Evolutionary conservation across 2,329 filamentous ascomycete species (phyloP).

Genomic region (Cryphonectria japonica): DNA sequence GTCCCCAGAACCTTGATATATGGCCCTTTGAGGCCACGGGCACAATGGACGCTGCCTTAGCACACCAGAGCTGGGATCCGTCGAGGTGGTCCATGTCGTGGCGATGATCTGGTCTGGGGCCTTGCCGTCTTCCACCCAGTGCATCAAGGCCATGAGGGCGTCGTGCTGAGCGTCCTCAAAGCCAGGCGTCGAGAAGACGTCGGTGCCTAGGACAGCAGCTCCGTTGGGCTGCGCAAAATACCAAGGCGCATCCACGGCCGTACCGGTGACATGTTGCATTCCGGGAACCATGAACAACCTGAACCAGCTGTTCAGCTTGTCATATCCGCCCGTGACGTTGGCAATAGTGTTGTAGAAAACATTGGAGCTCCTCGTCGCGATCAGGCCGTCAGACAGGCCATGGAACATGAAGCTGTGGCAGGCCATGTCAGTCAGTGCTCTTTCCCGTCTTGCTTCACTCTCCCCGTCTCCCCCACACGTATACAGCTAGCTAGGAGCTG

Average conservation of each 20-base stretch:
- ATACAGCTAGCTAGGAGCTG: neutral
- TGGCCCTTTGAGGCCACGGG: slow-evolving; percentile 33
- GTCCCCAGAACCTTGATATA: slow-evolving; percentile 25
- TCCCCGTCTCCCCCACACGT: neutral
- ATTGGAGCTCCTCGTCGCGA: slow-evolving; percentile 39
- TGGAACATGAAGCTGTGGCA: slow-evolving; percentile 42
- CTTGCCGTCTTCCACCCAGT: slow-evolving; percentile 33
- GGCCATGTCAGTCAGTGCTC: neutral
- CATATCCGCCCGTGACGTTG: slow-evolving; percentile 41
- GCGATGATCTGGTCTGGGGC: slow-evolving; percentile 28
- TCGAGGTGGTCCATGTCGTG: slow-evolving; percentile 32
- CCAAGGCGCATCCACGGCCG: slow-evolving; percentile 41
- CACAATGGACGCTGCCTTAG: slow-evolving; percentile 34
- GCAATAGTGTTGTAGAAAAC: slow-evolving; percentile 40
- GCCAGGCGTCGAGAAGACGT: slow-evolving; percentile 41
- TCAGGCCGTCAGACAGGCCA: slow-evolving; percentile 44
- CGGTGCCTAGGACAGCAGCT: slow-evolving; percentile 33
- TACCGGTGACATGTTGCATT: slow-evolving; percentile 51
- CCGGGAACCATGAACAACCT: slow-evolving; percentile 55
- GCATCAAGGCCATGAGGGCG: slow-evolving; percentile 30
- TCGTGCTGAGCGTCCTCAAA: slow-evolving; percentile 42
- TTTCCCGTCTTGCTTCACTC: neutral
- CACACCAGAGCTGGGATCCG: slow-evolving; percentile 31
- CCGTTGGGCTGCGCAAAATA: slow-evolving; percentile 39
- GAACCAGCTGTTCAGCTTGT: slow-evolving; percentile 51